Base-by-base conservation (phyloP, 2,329 filamentous ascomycete genomes). In the Mycocentrospora acerina region DNA sequence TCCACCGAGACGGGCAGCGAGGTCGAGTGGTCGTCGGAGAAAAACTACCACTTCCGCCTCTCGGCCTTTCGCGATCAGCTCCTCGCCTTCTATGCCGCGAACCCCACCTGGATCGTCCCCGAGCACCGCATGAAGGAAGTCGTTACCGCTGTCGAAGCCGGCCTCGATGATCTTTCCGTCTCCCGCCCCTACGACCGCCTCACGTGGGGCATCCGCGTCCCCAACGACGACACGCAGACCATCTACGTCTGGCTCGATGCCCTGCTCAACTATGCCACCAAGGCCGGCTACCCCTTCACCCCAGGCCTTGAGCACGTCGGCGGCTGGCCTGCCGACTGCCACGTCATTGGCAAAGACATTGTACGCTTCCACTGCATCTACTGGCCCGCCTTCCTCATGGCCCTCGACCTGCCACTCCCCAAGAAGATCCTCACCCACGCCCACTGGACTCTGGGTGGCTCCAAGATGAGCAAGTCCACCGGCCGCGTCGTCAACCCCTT, bases 241-340 rank as follows among this genome's bases (percentile, higher is more conserved):
- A 91, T 98, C 41, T 98, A 98, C 60, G 94, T 98, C 22, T 98
- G 93, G 93, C 79, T 98, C 0, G 94, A 98, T 69, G 93, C 93
- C 1, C 79, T 98, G 19, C 78, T 97, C 57, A 98, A 96, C 67
- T 98, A 98, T 64, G 71, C 93, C 35, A 95, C 90, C 12, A 88
- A 85, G 47, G 81, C 89, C 1, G 90, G 91, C 11, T 97, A 94
- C 61, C 89, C 89, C 24, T 89, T 85, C 81, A 70, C 81, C 1
- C 83, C 86, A 0, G 82, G 82, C 2, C 71, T 77, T 4, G 81
- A 86, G 43, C 66, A 74, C 11, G 71, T 71, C 14, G 78, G 78
- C 33, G 82, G 87, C 16, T 98, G 93, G 91, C 93, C 93, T 4
- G 88, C 89, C 7, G 84, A 98, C 64, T 78, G 93, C 13, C 93